Conservation (phyloP, 2,329 filamentous ascomycete species). For the Setomelanomma holmii region DNA sequence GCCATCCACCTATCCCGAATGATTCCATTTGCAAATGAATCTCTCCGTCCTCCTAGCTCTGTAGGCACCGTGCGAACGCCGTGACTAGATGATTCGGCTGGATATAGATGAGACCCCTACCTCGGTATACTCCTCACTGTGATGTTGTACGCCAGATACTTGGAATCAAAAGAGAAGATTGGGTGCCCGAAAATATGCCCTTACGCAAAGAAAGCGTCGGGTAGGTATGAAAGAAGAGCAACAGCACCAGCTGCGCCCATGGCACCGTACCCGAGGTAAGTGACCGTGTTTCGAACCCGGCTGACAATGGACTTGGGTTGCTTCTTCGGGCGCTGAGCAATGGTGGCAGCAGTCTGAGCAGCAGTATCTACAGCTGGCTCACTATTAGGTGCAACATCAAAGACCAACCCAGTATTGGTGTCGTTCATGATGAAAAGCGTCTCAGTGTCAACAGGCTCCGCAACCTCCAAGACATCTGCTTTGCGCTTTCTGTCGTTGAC, state of each 20-base stretch:
- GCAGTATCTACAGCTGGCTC: neutral
- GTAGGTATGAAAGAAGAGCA: slow-evolving; percentile 28
- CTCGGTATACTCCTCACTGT: neutral
- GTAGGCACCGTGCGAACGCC: neutral
- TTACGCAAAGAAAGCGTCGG: slow-evolving; percentile 29
- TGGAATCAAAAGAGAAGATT: neutral
- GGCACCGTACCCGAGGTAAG: slow-evolving; percentile 17
- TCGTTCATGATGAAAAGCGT: neutral
- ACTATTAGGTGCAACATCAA: neutral
- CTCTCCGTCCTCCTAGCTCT: no score
- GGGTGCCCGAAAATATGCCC: neutral
- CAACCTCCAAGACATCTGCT: slow-evolving; percentile 33
- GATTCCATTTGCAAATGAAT: no score
- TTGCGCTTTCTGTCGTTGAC: slow-evolving; percentile 41
- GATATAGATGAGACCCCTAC: slow-evolving; percentile 2
- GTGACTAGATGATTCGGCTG: neutral
- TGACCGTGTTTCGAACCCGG: slow-evolving; percentile 19
- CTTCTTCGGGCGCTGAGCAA: slow-evolving; percentile 28
- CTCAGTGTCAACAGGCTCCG: slow-evolving; percentile 2
- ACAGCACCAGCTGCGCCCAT: slow-evolving; percentile 28
- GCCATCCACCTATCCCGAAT: no score
- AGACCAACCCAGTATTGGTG: neutral
- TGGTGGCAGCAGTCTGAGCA: slow-evolving; percentile 14
- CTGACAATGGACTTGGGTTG: slow-evolving; percentile 23
- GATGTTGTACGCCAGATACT: neutral